Evolutionary conservation across 176 grass and related monocot genomes (phyloP), one percentile per base, ranked within the genome.

Genomic region (Eragrostis curvula): DNA sequence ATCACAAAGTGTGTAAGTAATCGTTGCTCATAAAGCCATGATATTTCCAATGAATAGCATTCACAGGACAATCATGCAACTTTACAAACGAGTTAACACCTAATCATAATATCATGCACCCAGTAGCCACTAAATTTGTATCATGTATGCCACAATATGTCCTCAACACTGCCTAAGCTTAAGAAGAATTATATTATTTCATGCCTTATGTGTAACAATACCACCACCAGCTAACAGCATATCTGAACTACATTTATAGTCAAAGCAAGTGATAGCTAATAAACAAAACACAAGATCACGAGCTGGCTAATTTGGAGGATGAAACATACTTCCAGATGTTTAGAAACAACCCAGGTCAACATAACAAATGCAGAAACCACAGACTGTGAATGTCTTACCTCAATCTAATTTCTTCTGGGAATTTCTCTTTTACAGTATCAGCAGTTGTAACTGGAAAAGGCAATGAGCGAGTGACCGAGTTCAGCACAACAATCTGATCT

Each of bases 371-470:
- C 28, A 82, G 57, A 66, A 21, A 84, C 8, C 66, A 83, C 36
- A 43, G 60, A 55, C 14, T 62, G 2, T 73, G 68, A 43, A 77
- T 5, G 41, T 53, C 52, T 79, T 89, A 98, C 96, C 96, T 98
- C 66, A 98, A 80, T 81, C 96, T 92, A 80, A 98, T 95, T 87
- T 98, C 96, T 90, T 98, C 96, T 0, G 93, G 94, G 61, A 90
- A 91, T 30, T 82, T 88, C 12, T 98, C 96, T 87, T 96, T 98
- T 74, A 87, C 85, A 75, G 85, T 61, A 10, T 93, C 89, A 77
- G 96, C 83, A 66, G 75, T 95, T 29, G 91, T 98, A 70, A 98
- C 80, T 32, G 91, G 90, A 93, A 98, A 98, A 61, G 96, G 96
- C 87, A 98, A 69, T 3, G 93, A 89, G 78, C 87, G 82, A 75